Evolutionary conservation across 345 rosid species (phyloP), one percentile per base, ranked within the genome.

Genomic region (Abelmoschus esculentus): DNA sequence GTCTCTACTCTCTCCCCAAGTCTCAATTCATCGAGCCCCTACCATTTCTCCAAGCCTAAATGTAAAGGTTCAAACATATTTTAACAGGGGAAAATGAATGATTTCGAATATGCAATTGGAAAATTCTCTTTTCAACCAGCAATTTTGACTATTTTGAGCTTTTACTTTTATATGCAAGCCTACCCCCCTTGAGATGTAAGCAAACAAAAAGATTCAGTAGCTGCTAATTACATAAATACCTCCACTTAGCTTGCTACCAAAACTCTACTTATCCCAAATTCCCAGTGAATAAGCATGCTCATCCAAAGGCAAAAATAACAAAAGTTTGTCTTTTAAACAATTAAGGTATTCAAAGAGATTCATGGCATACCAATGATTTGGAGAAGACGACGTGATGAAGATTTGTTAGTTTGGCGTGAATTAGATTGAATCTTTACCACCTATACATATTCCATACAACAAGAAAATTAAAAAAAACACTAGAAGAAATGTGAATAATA

Each of bases 301-400:
- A 53, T 53, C 53, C 67, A 63, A 12, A 63, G 11, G 18, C 4
- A 22, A 40, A 42, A 63, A 19, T 19, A 63, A 2, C 1, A 3
- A 18, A 62, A 38, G 13, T 19, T 6, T 42, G 52, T 40, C 31
- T 62, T 67, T 13, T 14, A 28, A 52, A 64, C 18, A 56, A 44
- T 4, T 11, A 2, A 63, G 56, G n/a, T 44, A 38, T 15, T 2
- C 22, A 9, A 66, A 47, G 40, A 66, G 56, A 47, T 66, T 11
- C 46, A 66, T 62, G 74, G 67, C 87, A 71, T 86, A 95, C 99
- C 98, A 73, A 87, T 86, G 80, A 95, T 90, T 81, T 87, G 96
- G 61, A 95, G 88, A 79, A 90, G 92, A 54, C 93, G 85, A 29
- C 46, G 84, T 52, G 93, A 86, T 36, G 96, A 83, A 75, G 71